Base-by-base conservation (phyloP, 2,329 filamentous ascomycete genomes). In the Penicillium sp. region DNA sequence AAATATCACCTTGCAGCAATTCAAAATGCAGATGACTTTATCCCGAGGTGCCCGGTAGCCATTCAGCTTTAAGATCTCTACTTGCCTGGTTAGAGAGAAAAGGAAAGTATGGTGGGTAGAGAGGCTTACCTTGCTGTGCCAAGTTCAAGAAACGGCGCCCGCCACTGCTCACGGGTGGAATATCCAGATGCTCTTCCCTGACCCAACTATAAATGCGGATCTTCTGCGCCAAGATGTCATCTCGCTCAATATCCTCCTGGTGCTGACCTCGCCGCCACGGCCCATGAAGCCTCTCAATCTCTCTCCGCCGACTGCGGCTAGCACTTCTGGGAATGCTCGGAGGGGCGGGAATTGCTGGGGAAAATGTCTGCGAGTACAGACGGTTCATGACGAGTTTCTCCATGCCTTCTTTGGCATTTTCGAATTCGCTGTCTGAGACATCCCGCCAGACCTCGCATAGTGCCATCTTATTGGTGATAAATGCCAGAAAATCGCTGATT, bases 351-450 rank as follows among this genome's bases (percentile, higher is more conserved):
- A 98, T 98, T 12, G 89, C 89, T 0, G 93, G 93, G 0, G 92
- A 96, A 67, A 98, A 98, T 0, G 93, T 97, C 70, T 98, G 93
- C 0, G 84, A 83, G 70, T 98, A 98, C 4, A 98, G 75, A 49
- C 95, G 80, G 68, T 98, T 98, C 95, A 98, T 98, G 58, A 98
- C 95, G 3, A 98, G 79, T 69, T 98, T 98, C 75, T 98, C 93
- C 93, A 98, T 98, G 29, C 93, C 93, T 73, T 98, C 93, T 60
- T 91, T 84, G 12, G 93, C 93, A 69, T 98, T 98, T 70, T 98
- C 93, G 62, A 98, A 98, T 65, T 98, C 93, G 32, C 89, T 89
- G 68, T 98, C 93, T 0, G 91, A 95, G 0, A 97, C 89, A 29
- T 93, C 89, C 49, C 88, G 83, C 93, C 93, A 98, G 3, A 98